phyloP scores from a whole-genome alignment of 2,329 filamentous ascomycete genomes.

The Cercospora berteroae region DNA sequence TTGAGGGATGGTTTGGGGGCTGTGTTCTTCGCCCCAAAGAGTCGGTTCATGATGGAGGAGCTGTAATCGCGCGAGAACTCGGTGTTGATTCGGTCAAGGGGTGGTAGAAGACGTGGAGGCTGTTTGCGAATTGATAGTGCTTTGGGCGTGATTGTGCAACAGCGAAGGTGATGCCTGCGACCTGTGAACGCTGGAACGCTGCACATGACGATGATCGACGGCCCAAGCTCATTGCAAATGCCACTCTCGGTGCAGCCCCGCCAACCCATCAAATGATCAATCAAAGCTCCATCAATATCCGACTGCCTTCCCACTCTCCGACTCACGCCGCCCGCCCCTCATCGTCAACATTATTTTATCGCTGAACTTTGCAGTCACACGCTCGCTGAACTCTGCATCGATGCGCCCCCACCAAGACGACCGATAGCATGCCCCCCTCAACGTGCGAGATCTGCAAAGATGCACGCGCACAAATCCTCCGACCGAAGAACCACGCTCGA shows the following conservation, averaged over 20 bases:
- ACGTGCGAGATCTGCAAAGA: slow-evolving; percentile 73
- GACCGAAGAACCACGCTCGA: slow-evolving; percentile 92
- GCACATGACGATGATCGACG: slow-evolving; percentile 1
- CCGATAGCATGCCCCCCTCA: slow-evolving; percentile 62
- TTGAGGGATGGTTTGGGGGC: slow-evolving; percentile 86
- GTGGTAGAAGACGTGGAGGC: neutral
- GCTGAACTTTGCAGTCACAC: neutral
- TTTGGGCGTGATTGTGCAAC: neutral
- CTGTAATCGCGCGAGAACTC: neutral
- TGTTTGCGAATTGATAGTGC: neutral
- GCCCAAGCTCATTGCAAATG: neutral
- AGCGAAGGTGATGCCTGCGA: neutral
- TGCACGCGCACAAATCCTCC: slow-evolving; percentile 80
- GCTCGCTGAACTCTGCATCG: neutral
- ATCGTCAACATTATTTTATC: neutral
- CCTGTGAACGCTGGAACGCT: neutral
- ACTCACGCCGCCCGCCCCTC: neutral
- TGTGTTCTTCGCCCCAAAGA: slow-evolving; percentile 86
- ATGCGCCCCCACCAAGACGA: neutral
- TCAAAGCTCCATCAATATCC: neutral
- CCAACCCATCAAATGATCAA: neutral
- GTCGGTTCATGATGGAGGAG: slow-evolving; percentile 73
- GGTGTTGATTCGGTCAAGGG: neutral
- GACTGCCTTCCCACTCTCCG: neutral
- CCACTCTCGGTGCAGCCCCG: neutral